Evolutionary conservation across 306 rosid genomes (phyloP).

Genomic region (Prunus armeniaca): DNA sequence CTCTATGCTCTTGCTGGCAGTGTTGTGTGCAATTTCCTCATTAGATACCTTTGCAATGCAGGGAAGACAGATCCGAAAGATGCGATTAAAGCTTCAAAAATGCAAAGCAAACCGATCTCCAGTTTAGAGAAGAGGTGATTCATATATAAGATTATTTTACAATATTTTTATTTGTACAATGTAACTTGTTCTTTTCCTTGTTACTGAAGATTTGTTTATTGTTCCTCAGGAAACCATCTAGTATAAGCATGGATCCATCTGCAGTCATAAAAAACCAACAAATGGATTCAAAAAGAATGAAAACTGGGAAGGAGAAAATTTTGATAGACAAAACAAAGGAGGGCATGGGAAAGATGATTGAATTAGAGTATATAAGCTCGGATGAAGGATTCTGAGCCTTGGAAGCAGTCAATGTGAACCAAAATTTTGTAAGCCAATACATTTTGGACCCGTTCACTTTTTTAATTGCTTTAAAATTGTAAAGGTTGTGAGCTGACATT

Average conservation of each 20-base stretch:
- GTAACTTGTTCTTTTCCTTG: slow-evolving; percentile 2
- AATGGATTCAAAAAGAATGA: slow-evolving; percentile 50
- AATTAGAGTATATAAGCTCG: slow-evolving; percentile 68
- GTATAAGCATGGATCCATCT: slow-evolving; percentile 32
- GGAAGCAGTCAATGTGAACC: neutral
- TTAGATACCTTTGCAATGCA: slow-evolving; percentile 33
- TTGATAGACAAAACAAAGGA: slow-evolving; percentile 37
- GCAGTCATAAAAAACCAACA: slow-evolving; percentile 31
- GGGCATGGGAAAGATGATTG: slow-evolving; percentile 62
- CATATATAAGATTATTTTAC: slow-evolving; percentile 4
- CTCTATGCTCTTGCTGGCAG: slow-evolving; percentile 8
- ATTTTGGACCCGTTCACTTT: neutral
- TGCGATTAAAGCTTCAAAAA: slow-evolving; percentile 30
- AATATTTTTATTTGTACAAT: neutral
- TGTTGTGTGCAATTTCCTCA: slow-evolving; percentile 19
- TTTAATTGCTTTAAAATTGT: neutral
- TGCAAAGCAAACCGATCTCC: slow-evolving; percentile 34
- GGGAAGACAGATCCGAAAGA: slow-evolving; percentile 37
- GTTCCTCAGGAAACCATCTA: slow-evolving; percentile 62
- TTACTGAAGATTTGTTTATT: slow-evolving; percentile 11
- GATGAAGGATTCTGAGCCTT: slow-evolving; percentile 61
- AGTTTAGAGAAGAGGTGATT: slow-evolving; percentile 58
- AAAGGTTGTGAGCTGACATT: neutral
- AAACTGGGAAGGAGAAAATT: slow-evolving; percentile 32
- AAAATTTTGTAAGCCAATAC: slow-evolving; percentile 10